phyloP scores from a whole-genome alignment of 2,329 filamentous ascomycete species.

The Diaporthe batatas region DNA sequence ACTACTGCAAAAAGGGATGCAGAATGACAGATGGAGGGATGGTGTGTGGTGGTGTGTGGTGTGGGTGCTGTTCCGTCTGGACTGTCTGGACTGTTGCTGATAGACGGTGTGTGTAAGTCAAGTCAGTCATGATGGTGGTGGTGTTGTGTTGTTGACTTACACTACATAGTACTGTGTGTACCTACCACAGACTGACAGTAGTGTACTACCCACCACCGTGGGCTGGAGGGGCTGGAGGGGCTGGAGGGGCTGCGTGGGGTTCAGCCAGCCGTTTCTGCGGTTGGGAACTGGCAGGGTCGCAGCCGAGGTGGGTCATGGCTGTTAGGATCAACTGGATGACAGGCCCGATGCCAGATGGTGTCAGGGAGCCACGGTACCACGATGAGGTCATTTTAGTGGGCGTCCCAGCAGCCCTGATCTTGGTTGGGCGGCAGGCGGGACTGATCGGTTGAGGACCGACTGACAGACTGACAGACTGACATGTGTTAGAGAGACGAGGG shows the following conservation, averaged over 20 bases:
- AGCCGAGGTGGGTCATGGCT: constrained; percentile 1
- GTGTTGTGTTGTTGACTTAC: constrained; percentile 7
- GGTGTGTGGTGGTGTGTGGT: too few species aligned
- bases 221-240: not conserved
- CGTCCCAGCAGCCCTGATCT: constrained; percentile 22
- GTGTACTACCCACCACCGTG: not conserved
- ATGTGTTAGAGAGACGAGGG: constrained; percentile 4
- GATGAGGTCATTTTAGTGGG: constrained; percentile 34
- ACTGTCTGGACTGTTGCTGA: not conserved
- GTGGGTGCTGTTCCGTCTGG: not conserved
- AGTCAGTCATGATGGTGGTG: not conserved
- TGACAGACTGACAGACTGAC: constrained; percentile 5
- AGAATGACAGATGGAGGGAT: not conserved
- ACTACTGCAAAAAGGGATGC: not conserved
- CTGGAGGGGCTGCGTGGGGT: constrained; percentile 11
- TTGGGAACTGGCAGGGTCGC: constrained; percentile 3
- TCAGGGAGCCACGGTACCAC: constrained; percentile 17
- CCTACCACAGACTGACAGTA: too few species aligned
- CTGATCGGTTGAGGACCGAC: constrained; percentile 3
- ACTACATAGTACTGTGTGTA: too few species aligned
- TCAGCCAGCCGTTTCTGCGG: constrained; percentile 18
- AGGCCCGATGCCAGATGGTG: constrained; percentile 27
- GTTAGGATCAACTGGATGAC: constrained; percentile 7
- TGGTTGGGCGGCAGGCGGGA: constrained; percentile 17
- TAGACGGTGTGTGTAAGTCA: constrained; percentile 5